Base-by-base conservation (phyloP, 2,329 filamentous ascomycete genomes). In the Cytospora piceicola region DNA sequence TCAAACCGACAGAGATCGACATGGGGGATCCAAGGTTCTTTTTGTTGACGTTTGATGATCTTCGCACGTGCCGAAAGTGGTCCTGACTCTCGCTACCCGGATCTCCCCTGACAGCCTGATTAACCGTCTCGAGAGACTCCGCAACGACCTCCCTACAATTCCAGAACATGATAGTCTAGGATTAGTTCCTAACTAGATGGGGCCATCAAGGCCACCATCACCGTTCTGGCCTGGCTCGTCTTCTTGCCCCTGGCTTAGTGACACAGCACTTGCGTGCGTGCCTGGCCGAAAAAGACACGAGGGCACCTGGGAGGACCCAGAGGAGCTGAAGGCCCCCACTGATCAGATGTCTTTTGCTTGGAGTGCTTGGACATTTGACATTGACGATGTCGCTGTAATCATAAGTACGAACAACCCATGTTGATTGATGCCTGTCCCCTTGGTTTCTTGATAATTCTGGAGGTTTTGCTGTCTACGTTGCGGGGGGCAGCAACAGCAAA, bases 161-260 rank as follows among this genome's bases (percentile, higher is more conserved):
- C 15, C 6, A 42, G 39, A 42, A 42, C 2, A 20, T n/a, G 39
- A 42, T 42, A 15, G 17, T 20, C 39, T 20, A n/a, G 39, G 20
- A 15, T n/a, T 14, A 5, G 20, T 7, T 6, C 39, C n/a, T 42
- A n/a, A 20, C 20, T 17, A 8, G 11, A 34, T 8, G 11, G 11
- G 32, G 11, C 36, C 9, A n/a, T 42, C 20, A 42, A 7, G 39
- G 4, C 39, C 39, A 42, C 57, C 27, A 32, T 22, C 20, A 29
- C 57, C 46, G 15, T 15, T n/a, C 36, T 30, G 36, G 56, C 11
- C 29, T 34, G 46, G 22, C 30, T 36, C 29, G 24, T 24, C 58
- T 49, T 52, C 34, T 56, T 62, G 52, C 60, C 60, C 60, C 60
- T 62, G 60, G 60, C 60, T 62, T 62, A 62, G 59, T 53, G 51